A percentile compares a stretch with the other conserved stretches of the same genome.
phyloP scores from a whole-genome alignment of 1,284 basidiomycete genomes.

The Irpex sp. region DNA sequence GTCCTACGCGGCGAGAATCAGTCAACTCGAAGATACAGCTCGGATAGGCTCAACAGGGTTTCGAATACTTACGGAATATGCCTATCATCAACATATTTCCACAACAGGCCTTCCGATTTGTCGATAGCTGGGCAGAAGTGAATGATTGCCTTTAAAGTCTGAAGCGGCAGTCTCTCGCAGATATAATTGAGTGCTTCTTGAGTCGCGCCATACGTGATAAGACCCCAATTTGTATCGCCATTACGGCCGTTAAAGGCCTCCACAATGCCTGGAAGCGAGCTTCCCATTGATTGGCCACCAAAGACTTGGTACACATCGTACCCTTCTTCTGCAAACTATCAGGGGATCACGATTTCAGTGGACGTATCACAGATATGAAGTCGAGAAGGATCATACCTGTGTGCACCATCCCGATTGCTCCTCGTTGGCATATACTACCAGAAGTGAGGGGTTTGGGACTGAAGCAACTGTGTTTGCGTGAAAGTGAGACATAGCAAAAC shows the following conservation, averaged over 20 bases:
- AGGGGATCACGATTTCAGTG: slow-evolving; percentile 3
- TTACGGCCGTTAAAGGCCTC: slow-evolving; percentile 10
- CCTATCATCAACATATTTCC: slow-evolving; percentile 21
- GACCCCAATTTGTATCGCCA: slow-evolving; percentile 26
- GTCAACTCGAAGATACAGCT: no score
- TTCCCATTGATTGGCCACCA: slow-evolving; percentile 23
- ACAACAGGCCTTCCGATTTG: slow-evolving; percentile 25
- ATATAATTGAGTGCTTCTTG: slow-evolving; percentile 22
- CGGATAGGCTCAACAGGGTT: neutral
- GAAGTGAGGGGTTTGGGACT: slow-evolving; percentile 8
- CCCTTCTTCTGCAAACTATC: slow-evolving; percentile 41
- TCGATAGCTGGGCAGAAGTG: slow-evolving; percentile 35
- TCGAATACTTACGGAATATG: slow-evolving; percentile 28
- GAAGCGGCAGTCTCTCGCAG: slow-evolving; percentile 12
- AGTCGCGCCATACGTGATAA: slow-evolving; percentile 37
- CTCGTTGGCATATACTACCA: slow-evolving; percentile 16
- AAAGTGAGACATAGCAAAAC: slow-evolving; percentile 10
- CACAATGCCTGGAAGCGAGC: slow-evolving; percentile 13
- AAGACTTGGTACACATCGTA: slow-evolving; percentile 34
- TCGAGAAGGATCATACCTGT: slow-evolving; percentile 27
- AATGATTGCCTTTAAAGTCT: slow-evolving; percentile 30
- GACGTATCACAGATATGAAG: neutral
- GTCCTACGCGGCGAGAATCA: slow-evolving; percentile 20
- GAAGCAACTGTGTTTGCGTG: slow-evolving; percentile 16
- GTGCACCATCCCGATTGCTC: slow-evolving; percentile 32